Evolutionary conservation across 179 eudicot species (phyloP).

Genomic region (Corrigiola litoralis): DNA sequence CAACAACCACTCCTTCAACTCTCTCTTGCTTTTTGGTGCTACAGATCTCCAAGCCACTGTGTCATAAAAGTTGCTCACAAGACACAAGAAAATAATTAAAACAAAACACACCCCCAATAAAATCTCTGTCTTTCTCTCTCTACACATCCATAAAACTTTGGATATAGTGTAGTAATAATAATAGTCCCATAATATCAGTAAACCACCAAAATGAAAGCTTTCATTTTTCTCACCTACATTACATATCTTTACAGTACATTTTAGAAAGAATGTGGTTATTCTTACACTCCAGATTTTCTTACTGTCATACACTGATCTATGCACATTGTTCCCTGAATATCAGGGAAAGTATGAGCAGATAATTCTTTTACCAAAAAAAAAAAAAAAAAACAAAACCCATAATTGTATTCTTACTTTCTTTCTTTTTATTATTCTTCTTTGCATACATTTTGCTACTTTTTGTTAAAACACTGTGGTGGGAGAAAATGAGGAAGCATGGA

Average conservation of each 20-base stretch:
- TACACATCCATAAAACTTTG: background rate
- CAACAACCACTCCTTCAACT: constrained; percentile 15
- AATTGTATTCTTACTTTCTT: background rate
- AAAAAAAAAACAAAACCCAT: too few species aligned
- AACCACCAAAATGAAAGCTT: background rate
- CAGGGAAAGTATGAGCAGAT: constrained; percentile 11
- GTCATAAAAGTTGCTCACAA: constrained; percentile 17
- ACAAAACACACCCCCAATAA: background rate
- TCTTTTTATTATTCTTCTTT: background rate
- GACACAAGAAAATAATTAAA: constrained; percentile 25
- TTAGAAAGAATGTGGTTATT: background rate
- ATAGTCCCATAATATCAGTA: background rate
- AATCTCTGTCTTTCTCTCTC: background rate
- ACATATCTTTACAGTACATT: background rate
- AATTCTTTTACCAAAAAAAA: background rate
- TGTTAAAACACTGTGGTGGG: background rate
- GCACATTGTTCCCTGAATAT: constrained; percentile 15
- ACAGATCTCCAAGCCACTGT: constrained; percentile 35
- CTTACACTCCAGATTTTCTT: background rate
- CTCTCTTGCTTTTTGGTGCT: constrained; percentile 13
- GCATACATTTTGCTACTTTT: background rate
- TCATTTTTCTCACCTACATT: background rate
- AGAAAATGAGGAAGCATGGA: constrained; percentile 91
- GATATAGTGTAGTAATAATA: background rate
- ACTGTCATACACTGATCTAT: constrained; percentile 17